These are phyloP conservation scores for Cucurbita moschata DNA, from an alignment of 306 rosid genomes.

Conservation along the genomic window DNA sequence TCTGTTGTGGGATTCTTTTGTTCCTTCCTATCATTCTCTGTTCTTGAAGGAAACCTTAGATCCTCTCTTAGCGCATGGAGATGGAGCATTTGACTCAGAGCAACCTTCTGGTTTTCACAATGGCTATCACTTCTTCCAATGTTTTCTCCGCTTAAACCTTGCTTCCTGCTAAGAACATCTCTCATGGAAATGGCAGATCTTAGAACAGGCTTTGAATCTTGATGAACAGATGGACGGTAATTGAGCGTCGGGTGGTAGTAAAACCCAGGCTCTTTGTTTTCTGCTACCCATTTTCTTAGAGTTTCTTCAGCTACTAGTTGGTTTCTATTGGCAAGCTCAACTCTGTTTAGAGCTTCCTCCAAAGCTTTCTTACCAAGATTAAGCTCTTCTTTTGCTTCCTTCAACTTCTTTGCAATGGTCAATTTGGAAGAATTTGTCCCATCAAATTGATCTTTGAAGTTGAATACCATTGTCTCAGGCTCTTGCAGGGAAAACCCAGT, in stretches of 20 bases:
- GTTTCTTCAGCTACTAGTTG: constrained; percentile 69
- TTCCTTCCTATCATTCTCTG: constrained; percentile 36
- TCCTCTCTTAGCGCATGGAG: constrained; percentile 63
- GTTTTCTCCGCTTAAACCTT: constrained; percentile 36
- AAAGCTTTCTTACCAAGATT: constrained; percentile 50
- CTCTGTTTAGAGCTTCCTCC: constrained; percentile 62
- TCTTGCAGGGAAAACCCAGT: constrained; percentile 32
- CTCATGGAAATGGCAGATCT: constrained; percentile 67
- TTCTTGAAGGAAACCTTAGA: constrained; percentile 30
- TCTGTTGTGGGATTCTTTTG: constrained; percentile 37
- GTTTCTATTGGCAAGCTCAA: constrained; percentile 61
- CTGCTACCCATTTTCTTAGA: constrained; percentile 53
- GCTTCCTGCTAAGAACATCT: constrained; percentile 77
- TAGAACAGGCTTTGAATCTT: constrained; percentile 31
- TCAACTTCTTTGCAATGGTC: constrained; percentile 42
- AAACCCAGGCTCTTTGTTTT: constrained; percentile 21
- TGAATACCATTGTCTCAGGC: constrained; percentile 35
- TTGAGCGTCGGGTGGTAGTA: constrained; percentile 22
- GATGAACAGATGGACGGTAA: constrained; percentile 21
- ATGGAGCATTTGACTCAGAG: constrained; percentile 80
- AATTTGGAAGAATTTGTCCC: constrained; percentile 36
- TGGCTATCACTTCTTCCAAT: constrained; percentile 22
- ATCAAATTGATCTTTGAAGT: constrained; percentile 31
- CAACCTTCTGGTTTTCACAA: constrained; percentile 49
- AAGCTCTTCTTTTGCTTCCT: constrained; percentile 76